Conservation (phyloP, 192 early-diverging fungal genomes). For the Rhizoclosmatium globosum region DNA sequence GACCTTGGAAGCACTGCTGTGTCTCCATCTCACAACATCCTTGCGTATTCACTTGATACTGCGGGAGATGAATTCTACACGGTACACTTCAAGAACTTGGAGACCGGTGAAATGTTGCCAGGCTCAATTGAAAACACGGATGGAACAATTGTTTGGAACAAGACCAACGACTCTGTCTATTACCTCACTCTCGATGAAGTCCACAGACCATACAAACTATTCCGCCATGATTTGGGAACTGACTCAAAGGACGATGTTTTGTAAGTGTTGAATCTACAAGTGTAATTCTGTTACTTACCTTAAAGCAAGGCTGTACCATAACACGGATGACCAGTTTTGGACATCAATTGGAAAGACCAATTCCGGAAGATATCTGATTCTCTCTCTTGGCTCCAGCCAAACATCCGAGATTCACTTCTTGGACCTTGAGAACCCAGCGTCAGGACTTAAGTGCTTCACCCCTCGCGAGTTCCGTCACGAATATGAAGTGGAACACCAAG, state of each 20-base stretch:
- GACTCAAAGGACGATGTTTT: slow-evolving; percentile 33
- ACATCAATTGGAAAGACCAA: slow-evolving; percentile 40
- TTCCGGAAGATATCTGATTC: slow-evolving; percentile 47
- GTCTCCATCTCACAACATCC: slow-evolving; percentile 46
- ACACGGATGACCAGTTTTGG: slow-evolving; percentile 52
- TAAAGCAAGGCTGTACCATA: slow-evolving; percentile 38
- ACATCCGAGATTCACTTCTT: slow-evolving; percentile 13
- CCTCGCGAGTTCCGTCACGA: slow-evolving; percentile 43
- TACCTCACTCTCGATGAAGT: slow-evolving; percentile 50
- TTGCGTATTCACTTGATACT: slow-evolving; percentile 56
- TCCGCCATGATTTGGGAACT: slow-evolving; percentile 44
- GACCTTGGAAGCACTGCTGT: slow-evolving; percentile 9
- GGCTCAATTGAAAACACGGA: slow-evolving; percentile 19
- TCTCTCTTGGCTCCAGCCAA: slow-evolving; percentile 36
- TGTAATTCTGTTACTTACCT: not conserved
- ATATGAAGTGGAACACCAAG: slow-evolving; percentile 57
- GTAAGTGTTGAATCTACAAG: not conserved
- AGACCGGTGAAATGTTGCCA: slow-evolving; percentile 41
- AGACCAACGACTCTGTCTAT: slow-evolving; percentile 42
- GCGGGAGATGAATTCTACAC: slow-evolving; percentile 52
- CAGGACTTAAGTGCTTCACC: slow-evolving; percentile 41
- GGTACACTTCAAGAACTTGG: slow-evolving; percentile 54
- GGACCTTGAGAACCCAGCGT: slow-evolving; percentile 3
- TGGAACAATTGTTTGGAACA: slow-evolving; percentile 41
- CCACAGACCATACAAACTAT: slow-evolving; percentile 41